Evolutionary conservation across 2,329 filamentous ascomycete species (phyloP).

Genomic region (Dichotomopilus funicola): DNA sequence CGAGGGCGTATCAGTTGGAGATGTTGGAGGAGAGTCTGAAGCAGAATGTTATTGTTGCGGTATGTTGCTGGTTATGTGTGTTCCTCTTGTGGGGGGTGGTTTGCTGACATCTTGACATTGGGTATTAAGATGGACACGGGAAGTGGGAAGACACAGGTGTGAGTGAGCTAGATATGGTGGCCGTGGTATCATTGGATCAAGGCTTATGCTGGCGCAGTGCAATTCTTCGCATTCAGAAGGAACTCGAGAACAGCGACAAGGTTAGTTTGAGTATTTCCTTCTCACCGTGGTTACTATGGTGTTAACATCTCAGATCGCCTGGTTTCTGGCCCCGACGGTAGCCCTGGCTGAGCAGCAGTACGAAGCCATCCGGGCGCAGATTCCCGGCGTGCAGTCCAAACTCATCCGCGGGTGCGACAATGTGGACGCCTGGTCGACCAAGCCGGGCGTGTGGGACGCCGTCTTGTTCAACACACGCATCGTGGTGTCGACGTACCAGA

Average conservation of each 20-base stretch:
- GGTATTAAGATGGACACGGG: conserved; percentile 66
- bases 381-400: conserved; percentile 52
- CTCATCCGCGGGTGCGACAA: conserved; percentile 62
- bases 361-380: conserved; percentile 51
- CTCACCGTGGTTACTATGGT: not conserved
- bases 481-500: conserved; percentile 71
- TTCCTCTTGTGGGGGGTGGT: not conserved
- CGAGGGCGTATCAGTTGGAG: conserved; percentile 64
- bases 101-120: conserved; percentile 3
- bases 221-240: conserved; percentile 58
- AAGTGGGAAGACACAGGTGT: conserved; percentile 74
- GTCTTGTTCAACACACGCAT: conserved; percentile 59
- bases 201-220: conserved; percentile 41
- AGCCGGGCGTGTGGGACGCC: conserved; percentile 56
- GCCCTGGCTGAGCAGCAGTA: conserved; percentile 61
- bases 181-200: not conserved
- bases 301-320: conserved; percentile 46
- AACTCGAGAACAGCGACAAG: conserved; percentile 55
- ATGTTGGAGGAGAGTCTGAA: conserved; percentile 66
- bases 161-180: conserved; percentile 28
- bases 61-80: conserved; percentile 29
- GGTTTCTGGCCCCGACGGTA: conserved; percentile 69
- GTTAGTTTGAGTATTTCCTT: conserved; percentile 31
- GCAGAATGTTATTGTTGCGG: conserved; percentile 65
- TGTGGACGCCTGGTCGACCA: conserved; percentile 66